Evolutionary conservation across 768 basidiomycete species (phyloP).

Genomic region (Omphalotus guepiniiformis): DNA sequence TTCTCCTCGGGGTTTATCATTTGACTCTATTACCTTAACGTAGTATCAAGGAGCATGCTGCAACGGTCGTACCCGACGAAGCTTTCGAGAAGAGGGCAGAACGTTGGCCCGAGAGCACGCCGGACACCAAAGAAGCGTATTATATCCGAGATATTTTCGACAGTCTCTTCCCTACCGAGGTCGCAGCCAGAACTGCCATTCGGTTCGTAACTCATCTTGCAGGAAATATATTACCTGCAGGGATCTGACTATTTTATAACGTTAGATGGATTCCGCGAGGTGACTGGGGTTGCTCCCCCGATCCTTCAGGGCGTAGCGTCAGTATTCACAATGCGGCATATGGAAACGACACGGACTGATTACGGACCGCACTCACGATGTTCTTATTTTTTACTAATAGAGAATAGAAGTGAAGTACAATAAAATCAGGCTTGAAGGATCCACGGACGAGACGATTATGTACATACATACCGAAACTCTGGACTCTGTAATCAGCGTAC

Average conservation of each 20-base stretch:
- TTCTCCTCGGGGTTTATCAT: background rate
- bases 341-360: too few relatives aligned
- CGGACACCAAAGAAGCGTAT: conserved; percentile 97
- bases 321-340: conserved; percentile 96
- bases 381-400: too few relatives aligned
- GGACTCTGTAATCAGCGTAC: too few relatives aligned
- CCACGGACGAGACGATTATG: too few relatives aligned
- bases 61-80: conserved; percentile 72
- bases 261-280: conserved; percentile 87
- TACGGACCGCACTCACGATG: too few relatives aligned
- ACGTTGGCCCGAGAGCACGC: conserved; percentile 76
- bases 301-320: conserved; percentile 94
- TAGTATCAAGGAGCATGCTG: conserved; percentile 90
- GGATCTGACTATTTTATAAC: conserved; percentile 2
- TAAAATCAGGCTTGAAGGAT: too few relatives aligned
- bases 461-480: too few relatives aligned
- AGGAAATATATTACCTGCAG: conserved; percentile 3
- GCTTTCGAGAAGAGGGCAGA: conserved; percentile 65
- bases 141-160: conserved; percentile 91
- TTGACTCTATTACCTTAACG: conserved; percentile 1
- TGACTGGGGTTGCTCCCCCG: conserved; percentile 94
- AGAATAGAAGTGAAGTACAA: too few relatives aligned
- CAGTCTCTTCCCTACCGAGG: conserved; percentile 78
- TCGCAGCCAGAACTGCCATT: conserved; percentile 89
- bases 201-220: conserved; percentile 45